phyloP scores from a whole-genome alignment of 1,284 basidiomycete genomes.

The Leccinum fallax region DNA sequence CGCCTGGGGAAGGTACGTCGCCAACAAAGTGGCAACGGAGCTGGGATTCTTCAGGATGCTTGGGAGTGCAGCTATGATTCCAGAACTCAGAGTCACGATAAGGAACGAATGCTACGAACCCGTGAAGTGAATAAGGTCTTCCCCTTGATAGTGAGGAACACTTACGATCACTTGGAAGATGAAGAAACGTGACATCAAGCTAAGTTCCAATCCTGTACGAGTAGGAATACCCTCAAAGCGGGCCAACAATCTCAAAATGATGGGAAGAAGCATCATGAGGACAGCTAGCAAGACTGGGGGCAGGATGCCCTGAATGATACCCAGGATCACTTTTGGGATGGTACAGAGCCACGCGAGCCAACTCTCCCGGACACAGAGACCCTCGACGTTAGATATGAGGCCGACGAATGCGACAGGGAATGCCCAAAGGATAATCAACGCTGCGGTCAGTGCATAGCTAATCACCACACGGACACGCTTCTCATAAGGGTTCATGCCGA shows the following conservation, averaged over 20 bases:
- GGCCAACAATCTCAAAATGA: conserved; percentile 78
- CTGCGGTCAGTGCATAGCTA: conserved; percentile 64
- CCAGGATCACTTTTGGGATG: conserved; percentile 64
- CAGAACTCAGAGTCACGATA: conserved; percentile 81
- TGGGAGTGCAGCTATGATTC: conserved; percentile 73
- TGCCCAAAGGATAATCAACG: conserved; percentile 72
- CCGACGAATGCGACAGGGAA: conserved; percentile 87
- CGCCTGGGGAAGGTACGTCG: conserved; percentile 77
- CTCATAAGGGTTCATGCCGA: conserved; percentile 90
- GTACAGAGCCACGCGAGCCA: conserved; percentile 88
- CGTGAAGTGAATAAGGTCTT: background rate
- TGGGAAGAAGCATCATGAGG: conserved; percentile 90
- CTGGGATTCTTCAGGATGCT: conserved; percentile 63
- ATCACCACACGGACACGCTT: conserved; percentile 62
- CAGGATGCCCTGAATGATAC: conserved; percentile 90
- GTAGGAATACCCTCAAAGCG: conserved; percentile 84
- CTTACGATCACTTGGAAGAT: conserved; percentile 87
- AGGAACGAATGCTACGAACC: conserved; percentile 79
- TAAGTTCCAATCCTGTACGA: conserved; percentile 81
- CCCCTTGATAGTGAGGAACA: conserved; percentile 19
- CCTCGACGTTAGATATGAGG: conserved; percentile 79
- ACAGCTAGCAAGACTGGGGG: conserved; percentile 86
- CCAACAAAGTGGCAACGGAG: conserved; percentile 67
- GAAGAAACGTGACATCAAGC: conserved; percentile 91
- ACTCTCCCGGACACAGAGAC: conserved; percentile 61